A percentile compares a stretch with the other conserved stretches of the same genome.
Conservation (phyloP, 2,329 filamentous ascomycete genomes). For the Pseudogymnoascus sp. region DNA sequence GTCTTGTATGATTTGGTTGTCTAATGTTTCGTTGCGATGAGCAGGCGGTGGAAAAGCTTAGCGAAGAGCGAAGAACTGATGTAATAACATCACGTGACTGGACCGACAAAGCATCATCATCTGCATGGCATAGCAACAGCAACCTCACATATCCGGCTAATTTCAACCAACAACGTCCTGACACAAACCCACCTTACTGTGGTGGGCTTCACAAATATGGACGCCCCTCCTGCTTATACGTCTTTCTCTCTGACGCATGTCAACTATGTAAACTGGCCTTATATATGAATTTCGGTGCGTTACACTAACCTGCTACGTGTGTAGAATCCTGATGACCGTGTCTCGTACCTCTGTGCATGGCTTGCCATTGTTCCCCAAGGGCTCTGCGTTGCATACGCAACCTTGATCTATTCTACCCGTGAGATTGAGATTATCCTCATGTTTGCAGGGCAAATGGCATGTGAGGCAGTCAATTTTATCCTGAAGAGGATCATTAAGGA, state of each 20-base stretch:
- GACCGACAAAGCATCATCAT: not conserved
- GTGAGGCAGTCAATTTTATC: conserved; percentile 82
- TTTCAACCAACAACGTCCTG: not conserved
- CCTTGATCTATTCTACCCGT: conserved; percentile 82
- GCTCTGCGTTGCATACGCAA: conserved; percentile 81
- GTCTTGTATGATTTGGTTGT: conserved; percentile 26
- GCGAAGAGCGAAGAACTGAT: conserved; percentile 10
- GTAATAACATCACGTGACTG: conserved; percentile 7
- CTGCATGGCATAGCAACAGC: not conserved
- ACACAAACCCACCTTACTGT: not conserved
- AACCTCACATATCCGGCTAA: not conserved
- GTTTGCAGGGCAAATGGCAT: conserved; percentile 84
- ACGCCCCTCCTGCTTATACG: conserved; percentile 53
- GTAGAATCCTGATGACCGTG: conserved; percentile 73
- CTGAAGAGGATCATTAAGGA: conserved; percentile 90
- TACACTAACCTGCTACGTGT: not conserved
- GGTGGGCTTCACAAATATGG: conserved; percentile 19
- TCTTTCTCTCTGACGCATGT: conserved; percentile 94
- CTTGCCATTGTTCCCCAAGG: conserved; percentile 90
- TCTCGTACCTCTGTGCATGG: conserved; percentile 87
- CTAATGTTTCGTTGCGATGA: conserved; percentile 25
- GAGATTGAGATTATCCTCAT: conserved; percentile 84
- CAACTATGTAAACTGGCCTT: conserved; percentile 67
- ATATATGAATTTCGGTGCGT: conserved; percentile 8
- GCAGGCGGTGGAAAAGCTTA: conserved; percentile 11